Conservation (phyloP, 495 filamentous ascomycete species). For the Hyaloscypha finlandica region DNA sequence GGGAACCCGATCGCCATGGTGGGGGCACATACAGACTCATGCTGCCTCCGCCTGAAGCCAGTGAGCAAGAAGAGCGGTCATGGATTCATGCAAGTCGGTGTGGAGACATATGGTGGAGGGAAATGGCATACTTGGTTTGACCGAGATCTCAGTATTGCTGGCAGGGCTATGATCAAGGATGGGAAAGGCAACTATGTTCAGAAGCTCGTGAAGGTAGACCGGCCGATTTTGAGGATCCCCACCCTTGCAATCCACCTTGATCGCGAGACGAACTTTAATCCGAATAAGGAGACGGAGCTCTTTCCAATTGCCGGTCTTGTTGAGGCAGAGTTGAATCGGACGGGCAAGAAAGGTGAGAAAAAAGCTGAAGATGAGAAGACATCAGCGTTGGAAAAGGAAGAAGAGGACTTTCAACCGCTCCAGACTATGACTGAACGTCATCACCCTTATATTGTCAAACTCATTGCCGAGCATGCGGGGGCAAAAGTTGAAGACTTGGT, state of each 20-base stretch:
- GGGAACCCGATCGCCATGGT: slow-evolving; percentile 95
- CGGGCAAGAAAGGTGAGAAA: slow-evolving; percentile 41
- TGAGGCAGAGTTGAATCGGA: slow-evolving; percentile 82
- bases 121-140: slow-evolving; percentile 90
- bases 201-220: slow-evolving; percentile 87
- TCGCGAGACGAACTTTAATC: slow-evolving; percentile 78
- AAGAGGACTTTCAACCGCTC: slow-evolving; percentile 65
- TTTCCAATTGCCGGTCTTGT: slow-evolving; percentile 91
- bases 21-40: slow-evolving; percentile 95
- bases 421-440: slow-evolving; percentile 80
- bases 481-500: slow-evolving; percentile 69
- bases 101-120: slow-evolving; percentile 95
- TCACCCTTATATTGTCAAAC: slow-evolving; percentile 80
- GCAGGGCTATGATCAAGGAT: slow-evolving; percentile 79
- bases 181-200: slow-evolving; percentile 74
- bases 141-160: slow-evolving; percentile 88
- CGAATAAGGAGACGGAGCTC: slow-evolving; percentile 96
- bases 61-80: slow-evolving; percentile 80
- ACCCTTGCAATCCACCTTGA: slow-evolving; percentile 93
- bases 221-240: slow-evolving; percentile 88
- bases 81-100: slow-evolving; percentile 93
- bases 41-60: slow-evolving; percentile 87
- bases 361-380: slow-evolving; percentile 36
- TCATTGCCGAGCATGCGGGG: slow-evolving; percentile 80
- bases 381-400: slow-evolving; percentile 36